Percentiles rank a stretch among this genome's conserved stretches.
Conservation (phyloP, 169 alveolate species). For the Eimeria tenella region DNA sequence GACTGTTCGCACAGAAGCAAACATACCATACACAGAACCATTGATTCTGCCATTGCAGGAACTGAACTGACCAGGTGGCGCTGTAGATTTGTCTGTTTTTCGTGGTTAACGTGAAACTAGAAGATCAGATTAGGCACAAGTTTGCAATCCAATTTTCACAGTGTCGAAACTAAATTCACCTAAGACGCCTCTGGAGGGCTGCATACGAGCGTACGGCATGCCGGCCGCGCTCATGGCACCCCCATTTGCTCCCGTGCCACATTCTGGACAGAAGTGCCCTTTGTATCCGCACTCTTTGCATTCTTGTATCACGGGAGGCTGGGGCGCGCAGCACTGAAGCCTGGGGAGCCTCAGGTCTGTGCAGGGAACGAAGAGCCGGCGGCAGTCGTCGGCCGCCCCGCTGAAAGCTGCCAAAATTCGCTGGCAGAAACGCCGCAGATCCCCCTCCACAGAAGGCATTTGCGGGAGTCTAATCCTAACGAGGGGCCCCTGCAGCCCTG, state of each 20-base stretch:
- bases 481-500: slow-evolving; percentile 38
- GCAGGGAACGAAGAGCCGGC: slow-evolving; percentile 59
- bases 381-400: slow-evolving; percentile 69
- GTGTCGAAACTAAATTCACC: background rate
- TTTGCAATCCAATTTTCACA: background rate
- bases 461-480: slow-evolving; percentile 40
- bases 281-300: slow-evolving; percentile 62
- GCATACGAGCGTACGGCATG: slow-evolving; percentile 25
- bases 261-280: slow-evolving; percentile 66
- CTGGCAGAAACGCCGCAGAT: slow-evolving; percentile 45
- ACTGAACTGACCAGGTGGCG: background rate
- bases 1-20: background rate
- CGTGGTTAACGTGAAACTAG: background rate
- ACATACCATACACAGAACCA: no score
- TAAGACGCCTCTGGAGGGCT: slow-evolving; percentile 54
- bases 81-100: background rate
- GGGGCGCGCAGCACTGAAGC: slow-evolving; percentile 53
- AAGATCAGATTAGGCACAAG: background rate
- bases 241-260: slow-evolving; percentile 52
- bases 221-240: slow-evolving; percentile 3
- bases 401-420: slow-evolving; percentile 48
- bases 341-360: slow-evolving; percentile 34
- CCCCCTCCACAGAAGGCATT: slow-evolving; percentile 59
- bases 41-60: background rate
- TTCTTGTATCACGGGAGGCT: slow-evolving; percentile 35